phyloP scores from a whole-genome alignment of 164 flowering plant species.

The Aristolochia contorta region DNA sequence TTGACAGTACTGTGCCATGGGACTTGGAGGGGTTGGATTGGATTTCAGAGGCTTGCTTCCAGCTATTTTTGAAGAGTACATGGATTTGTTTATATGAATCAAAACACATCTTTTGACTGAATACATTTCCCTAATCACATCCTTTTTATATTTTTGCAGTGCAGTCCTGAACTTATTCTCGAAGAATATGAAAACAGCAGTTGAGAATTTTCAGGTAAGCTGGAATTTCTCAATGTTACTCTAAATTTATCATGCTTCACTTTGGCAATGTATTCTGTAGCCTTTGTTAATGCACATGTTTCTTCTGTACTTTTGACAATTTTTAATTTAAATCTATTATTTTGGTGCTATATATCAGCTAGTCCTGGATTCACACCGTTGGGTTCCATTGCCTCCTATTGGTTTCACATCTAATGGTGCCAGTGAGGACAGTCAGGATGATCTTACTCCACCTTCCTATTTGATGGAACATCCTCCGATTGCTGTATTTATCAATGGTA shows the following conservation, averaged over 20 bases:
- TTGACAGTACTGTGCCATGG: conserved; percentile 88
- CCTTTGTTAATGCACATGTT: background rate
- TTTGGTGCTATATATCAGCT: conserved; percentile 32
- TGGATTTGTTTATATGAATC: background rate
- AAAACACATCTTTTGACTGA: no score
- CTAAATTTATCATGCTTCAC: conserved; percentile 2
- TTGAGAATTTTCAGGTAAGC: conserved; percentile 92
- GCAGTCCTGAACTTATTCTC: conserved; percentile 87
- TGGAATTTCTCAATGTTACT: background rate
- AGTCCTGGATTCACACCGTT: conserved; percentile 93
- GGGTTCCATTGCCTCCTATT: conserved; percentile 91
- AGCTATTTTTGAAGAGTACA: conserved; percentile 92
- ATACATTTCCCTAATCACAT: no score
- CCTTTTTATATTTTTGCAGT: conserved; percentile 32
- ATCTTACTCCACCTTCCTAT: conserved; percentile 83
- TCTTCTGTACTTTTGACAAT: conserved; percentile 1
- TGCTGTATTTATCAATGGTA: conserved; percentile 92
- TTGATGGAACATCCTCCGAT: conserved; percentile 98
- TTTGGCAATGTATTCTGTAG: background rate
- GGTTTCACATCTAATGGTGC: conserved; percentile 53
- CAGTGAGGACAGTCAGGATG: conserved; percentile 69
- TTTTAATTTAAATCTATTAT: background rate
- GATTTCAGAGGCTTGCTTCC: conserved; percentile 98
- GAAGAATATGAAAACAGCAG: conserved; percentile 79
- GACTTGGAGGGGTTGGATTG: conserved; percentile 95